These are phyloP conservation scores for Boletus sp. DNA, from an alignment of 768 basidiomycete genomes.

Conservation along the genomic window DNA sequence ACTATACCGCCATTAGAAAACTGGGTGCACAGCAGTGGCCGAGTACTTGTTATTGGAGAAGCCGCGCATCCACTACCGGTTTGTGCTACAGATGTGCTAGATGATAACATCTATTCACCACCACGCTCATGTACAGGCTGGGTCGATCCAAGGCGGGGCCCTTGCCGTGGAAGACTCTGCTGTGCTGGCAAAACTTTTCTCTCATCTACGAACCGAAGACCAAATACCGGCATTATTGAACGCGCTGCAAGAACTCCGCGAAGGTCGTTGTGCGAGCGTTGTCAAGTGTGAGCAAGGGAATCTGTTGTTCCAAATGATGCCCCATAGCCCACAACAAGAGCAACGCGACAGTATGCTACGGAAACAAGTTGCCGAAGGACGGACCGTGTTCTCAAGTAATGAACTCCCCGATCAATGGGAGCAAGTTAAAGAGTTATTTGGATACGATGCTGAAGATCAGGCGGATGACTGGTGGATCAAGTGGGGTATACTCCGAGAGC, in stretches of 20 bases:
- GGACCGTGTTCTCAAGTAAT: conserved; percentile 37
- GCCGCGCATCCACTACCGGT: conserved; percentile 60
- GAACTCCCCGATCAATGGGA: conserved; percentile 43
- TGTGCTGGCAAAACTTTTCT: conserved; percentile 57
- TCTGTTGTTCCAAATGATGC: conserved; percentile 43
- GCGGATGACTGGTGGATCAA: conserved; percentile 68
- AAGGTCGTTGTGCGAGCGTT: conserved; percentile 48
- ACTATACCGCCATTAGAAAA: conserved; percentile 42
- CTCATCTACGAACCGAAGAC: conserved; percentile 43
- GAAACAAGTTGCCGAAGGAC: conserved; percentile 44
- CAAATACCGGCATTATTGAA: conserved; percentile 52
- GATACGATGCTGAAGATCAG: conserved; percentile 52
- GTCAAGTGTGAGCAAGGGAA: conserved; percentile 46
- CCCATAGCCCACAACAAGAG: conserved; percentile 43
- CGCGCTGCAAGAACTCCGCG: conserved; percentile 59
- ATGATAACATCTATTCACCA: neutral
- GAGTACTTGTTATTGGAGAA: conserved; percentile 56
- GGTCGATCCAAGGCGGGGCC: conserved; percentile 49
- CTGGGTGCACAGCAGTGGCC: conserved; percentile 48
- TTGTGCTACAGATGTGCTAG: conserved; percentile 17
- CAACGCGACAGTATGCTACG: conserved; percentile 44
- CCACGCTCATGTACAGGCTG: conserved; percentile 39
- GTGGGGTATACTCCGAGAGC: conserved; percentile 48
- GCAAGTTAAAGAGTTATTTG: conserved; percentile 47
- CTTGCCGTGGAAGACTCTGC: conserved; percentile 63